phyloP scores from a whole-genome alignment of 805 yeast genomes.

The Ogataea methylovora region DNA sequence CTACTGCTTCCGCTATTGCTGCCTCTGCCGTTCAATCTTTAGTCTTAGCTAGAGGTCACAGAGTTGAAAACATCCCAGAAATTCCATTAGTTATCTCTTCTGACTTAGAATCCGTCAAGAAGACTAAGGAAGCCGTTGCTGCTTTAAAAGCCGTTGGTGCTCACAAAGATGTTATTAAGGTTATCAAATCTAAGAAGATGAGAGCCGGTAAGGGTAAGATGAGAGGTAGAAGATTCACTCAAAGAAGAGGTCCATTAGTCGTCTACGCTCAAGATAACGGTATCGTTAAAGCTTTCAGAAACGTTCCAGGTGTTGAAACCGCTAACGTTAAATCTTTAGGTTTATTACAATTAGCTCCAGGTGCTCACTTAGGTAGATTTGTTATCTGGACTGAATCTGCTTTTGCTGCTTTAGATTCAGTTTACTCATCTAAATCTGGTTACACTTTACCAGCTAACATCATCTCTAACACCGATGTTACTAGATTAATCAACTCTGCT shows the following conservation, averaged over 20 bases:
- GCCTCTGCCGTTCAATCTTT: constrained; percentile 98
- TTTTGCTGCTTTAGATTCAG: constrained; percentile 90
- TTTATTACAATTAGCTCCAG: constrained; percentile 98
- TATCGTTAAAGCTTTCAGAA: constrained; percentile 97
- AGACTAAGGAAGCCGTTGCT: constrained; percentile 99
- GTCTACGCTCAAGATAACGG: constrained; percentile 98
- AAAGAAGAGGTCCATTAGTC: constrained; percentile 99
- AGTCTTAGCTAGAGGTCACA: constrained; percentile 99
- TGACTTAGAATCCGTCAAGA: constrained; percentile 86
- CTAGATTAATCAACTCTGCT: constrained; percentile 97
- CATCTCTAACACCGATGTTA: constrained; percentile 90
- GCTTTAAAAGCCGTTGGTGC: constrained; percentile 98
- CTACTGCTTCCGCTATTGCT: constrained; percentile 99
- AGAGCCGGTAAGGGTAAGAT: constrained; percentile 99
- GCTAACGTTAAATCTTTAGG: constrained; percentile 86
- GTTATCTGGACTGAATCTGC: constrained; percentile 99
- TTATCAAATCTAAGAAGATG: constrained; percentile 95
- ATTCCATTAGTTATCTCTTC: constrained; percentile 95
- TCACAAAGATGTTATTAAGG: constrained; percentile 96
- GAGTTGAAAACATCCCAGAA: constrained; percentile 96
- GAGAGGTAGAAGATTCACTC: constrained; percentile 99
- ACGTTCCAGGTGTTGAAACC: constrained; percentile 99
- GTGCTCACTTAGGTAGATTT: constrained; percentile 99
- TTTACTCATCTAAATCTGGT: constrained; percentile 88
- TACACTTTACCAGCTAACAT: constrained; percentile 93